Percentiles rank a stretch among this genome's conserved stretches.
Evolutionary conservation across 2,329 filamentous ascomycete genomes (phyloP).

Genomic region (Pezicula neosporulosa): DNA sequence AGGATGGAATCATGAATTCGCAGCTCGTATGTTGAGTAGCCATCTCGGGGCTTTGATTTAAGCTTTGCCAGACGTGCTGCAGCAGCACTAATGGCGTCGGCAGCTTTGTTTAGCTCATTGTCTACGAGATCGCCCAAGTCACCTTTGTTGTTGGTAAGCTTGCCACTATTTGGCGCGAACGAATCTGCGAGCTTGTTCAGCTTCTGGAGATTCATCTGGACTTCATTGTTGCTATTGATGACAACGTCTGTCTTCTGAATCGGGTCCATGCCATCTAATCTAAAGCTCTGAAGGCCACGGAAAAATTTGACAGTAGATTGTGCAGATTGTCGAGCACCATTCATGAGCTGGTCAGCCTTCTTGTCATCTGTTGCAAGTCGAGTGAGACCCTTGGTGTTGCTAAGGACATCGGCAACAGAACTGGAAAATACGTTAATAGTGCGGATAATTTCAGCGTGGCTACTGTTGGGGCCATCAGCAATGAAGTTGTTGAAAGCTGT

Average conservation of each 20-base stretch:
- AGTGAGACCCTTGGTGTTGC: slow-evolving; percentile 93
- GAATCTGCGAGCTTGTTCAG: slow-evolving; percentile 90
- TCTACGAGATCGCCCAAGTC: slow-evolving; percentile 94
- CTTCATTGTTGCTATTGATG: slow-evolving; percentile 95
- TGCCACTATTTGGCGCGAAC: slow-evolving; percentile 83
- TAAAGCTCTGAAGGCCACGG: slow-evolving; percentile 88
- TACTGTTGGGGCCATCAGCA: slow-evolving; percentile 88
- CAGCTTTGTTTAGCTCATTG: slow-evolving; percentile 85
- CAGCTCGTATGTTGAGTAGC: slow-evolving; percentile 93
- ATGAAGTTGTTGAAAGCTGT: slow-evolving; percentile 99
- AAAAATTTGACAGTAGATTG: slow-evolving; percentile 91
- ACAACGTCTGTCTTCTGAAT: slow-evolving; percentile 95
- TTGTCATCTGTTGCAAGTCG: slow-evolving; percentile 94
- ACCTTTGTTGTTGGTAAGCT: slow-evolving; percentile 72
- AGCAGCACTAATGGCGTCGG: slow-evolving; percentile 91
- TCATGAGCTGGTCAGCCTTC: slow-evolving; percentile 83
- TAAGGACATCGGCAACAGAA: slow-evolving; percentile 88
- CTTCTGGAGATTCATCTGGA: slow-evolving; percentile 89
- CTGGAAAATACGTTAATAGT: slow-evolving; percentile 88
- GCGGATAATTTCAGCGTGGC: slow-evolving; percentile 87
- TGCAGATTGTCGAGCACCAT: slow-evolving; percentile 79
- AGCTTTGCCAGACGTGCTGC: slow-evolving; percentile 86
- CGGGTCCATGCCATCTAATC: slow-evolving; percentile 84
- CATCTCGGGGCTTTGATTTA: slow-evolving; percentile 93
- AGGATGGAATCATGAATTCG: slow-evolving; percentile 95